Evolutionary conservation across 2,329 filamentous ascomycete genomes (phyloP).

Genomic region (Alternaria conjuncta): DNA sequence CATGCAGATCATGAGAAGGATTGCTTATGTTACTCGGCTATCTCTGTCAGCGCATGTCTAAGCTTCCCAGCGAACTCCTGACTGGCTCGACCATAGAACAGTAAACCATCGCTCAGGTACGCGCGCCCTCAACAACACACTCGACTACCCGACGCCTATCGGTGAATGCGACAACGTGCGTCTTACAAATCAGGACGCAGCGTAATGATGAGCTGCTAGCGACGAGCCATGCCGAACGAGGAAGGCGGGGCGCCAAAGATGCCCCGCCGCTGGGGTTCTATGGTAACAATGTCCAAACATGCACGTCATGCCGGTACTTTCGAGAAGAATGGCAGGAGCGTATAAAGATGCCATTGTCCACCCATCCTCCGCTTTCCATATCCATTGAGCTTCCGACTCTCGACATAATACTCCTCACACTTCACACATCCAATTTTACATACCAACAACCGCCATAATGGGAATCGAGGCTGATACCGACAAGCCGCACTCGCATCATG

Average conservation of each 20-base stretch:
- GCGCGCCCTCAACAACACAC: not conserved
- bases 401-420: not conserved
- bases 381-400: not conserved
- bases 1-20: not conserved
- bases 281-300: not conserved
- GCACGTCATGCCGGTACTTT: conserved; percentile 27
- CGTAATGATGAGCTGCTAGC: conserved; percentile 1
- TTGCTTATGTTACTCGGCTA: conserved; percentile 4
- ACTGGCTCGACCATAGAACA: not conserved
- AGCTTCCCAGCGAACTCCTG: not conserved
- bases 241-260: conserved; percentile 21
- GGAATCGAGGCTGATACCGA: conserved; percentile 27
- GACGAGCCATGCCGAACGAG: conserved; percentile 11
- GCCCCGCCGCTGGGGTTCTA: conserved; percentile 19
- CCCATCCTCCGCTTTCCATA: conserved; percentile 3
- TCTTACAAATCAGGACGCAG: conserved; percentile 32
- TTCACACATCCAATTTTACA: not conserved
- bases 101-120: not conserved
- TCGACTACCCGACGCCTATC: not conserved
- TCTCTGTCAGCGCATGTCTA: conserved; percentile 12
- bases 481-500: conserved; percentile 42
- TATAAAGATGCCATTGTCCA: conserved; percentile 29
- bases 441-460: conserved; percentile 23
- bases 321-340: conserved; percentile 24
- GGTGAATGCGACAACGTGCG: not conserved